These are phyloP conservation scores for Acanthochlamys bracteata DNA, from an alignment of 106 monocot genomes.

Conservation along the genomic window DNA sequence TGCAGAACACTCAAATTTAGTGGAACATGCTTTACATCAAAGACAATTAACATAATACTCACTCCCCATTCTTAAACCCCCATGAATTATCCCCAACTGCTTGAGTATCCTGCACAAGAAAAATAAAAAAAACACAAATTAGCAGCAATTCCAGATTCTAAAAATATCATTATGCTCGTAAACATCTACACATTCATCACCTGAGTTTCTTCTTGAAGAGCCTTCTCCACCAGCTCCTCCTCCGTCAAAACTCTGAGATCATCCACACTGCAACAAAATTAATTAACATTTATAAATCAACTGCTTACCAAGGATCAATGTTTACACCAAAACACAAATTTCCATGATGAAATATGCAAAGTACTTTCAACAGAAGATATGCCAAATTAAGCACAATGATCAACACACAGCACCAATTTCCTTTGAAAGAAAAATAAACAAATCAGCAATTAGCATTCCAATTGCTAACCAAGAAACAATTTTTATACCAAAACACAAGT, in stretches of 20 bases:
- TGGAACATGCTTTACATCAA: background rate
- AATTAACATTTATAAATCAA: too few relatives aligned
- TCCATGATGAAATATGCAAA: too few relatives aligned
- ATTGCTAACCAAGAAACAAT: too few relatives aligned
- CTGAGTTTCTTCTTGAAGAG: conserved; percentile 49
- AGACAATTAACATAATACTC: background rate
- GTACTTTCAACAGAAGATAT: too few relatives aligned
- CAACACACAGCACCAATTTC: too few relatives aligned
- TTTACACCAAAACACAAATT: too few relatives aligned
- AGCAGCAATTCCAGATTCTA: background rate
- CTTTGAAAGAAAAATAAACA: background rate
- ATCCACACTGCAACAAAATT: conserved; percentile 63
- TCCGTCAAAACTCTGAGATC: conserved; percentile 74
- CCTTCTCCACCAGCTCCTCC: conserved; percentile 81
- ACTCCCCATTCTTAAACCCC: background rate
- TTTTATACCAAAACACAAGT: too few relatives aligned
- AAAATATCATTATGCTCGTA: background rate
- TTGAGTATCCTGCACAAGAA: conserved; percentile 6
- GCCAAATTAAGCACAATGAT: background rate
- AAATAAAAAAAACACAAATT: background rate
- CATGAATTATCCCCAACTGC: conserved; percentile 1
- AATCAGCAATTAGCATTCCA: background rate
- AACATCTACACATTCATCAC: conserved; percentile 11
- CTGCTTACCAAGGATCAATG: too few relatives aligned
- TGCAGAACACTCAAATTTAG: too few relatives aligned